Evolutionary conservation across 1,284 basidiomycete genomes (phyloP), one percentile per base, ranked within the genome.

Genomic region (Cerioporus squamosus): DNA sequence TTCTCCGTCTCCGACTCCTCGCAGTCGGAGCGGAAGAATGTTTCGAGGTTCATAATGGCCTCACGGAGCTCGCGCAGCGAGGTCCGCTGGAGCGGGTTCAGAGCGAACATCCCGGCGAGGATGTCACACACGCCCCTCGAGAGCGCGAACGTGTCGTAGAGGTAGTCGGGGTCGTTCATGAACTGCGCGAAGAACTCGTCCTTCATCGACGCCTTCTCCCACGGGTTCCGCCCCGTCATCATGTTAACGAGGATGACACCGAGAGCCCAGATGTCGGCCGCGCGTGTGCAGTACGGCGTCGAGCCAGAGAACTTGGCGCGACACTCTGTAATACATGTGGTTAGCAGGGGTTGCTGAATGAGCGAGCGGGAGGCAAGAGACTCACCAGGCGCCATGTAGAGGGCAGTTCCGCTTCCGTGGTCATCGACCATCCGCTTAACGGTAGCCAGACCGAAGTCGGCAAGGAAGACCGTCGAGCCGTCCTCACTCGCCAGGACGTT

Each of bases 181-280:
- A 90, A 91, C 63, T 95, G 89, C 12, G 91, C 90, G 8, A 93
- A 82, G 20, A 96, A 79, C 68, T 88, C 88, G 59, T 88, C 75
- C 33, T 79, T 82, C 65, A 79, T 72, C 44, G 79, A 84, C 2
- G 96, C 94, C 66, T 83, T 80, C 59, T 83, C 81, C 96, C 96
- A 98, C 4, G 94, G 95, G 70, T 91, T 93, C 22, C 88, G 83
- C 20, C 90, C 90, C 59, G 90, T 91, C 39, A 94, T 87, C 75
- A 98, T 84, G 75, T 97, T 97, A 52, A 70, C 39, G 26, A 75
- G 64, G 43, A 73, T 67, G 38, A 74, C 60, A 6, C 72, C 73
- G 7, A 98, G 79, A 3, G 95, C 90, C 96, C 96, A 98, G 59
- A 97, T 83, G 70, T 98, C 96, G 70, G 88, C 91, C 54, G 84